These are phyloP conservation scores for Kurtzmaniella natalensis DNA, from an alignment of 1,139 yeast genomes.

Conservation along the genomic window DNA sequence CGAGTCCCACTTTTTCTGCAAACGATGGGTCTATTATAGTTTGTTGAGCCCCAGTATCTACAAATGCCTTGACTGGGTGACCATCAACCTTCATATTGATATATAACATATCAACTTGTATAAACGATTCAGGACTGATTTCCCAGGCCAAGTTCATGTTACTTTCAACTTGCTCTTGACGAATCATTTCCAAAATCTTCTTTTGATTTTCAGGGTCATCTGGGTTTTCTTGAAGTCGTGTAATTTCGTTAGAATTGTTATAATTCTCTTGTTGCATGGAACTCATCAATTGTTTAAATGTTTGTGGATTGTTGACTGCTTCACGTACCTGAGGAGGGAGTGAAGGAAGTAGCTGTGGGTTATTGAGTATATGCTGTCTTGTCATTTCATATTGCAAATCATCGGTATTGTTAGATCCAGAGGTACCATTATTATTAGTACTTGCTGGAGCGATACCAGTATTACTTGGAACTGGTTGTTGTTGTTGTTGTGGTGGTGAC, in stretches of 20 bases:
- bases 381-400: slow-evolving; percentile 46
- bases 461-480: slow-evolving; percentile 6
- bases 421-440: slow-evolving; percentile 11
- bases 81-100: slow-evolving; percentile 77
- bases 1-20: slow-evolving; percentile 69
- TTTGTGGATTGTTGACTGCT: slow-evolving; percentile 47
- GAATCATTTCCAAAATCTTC: slow-evolving; percentile 62
- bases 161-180: slow-evolving; percentile 71
- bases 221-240: slow-evolving; percentile 53
- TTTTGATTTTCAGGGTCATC: slow-evolving; percentile 72
- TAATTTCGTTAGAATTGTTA: slow-evolving; percentile 35
- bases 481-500: slow-evolving; percentile 7
- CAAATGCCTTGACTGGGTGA: slow-evolving; percentile 80
- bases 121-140: slow-evolving; percentile 85
- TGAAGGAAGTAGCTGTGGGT: slow-evolving; percentile 35
- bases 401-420: slow-evolving; percentile 9
- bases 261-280: slow-evolving; percentile 4
- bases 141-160: slow-evolving; percentile 79
- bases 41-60: slow-evolving; percentile 93
- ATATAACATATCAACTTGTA: slow-evolving; percentile 78
- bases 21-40: slow-evolving; percentile 77
- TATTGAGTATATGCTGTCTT: slow-evolving; percentile 43
- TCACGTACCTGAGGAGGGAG: slow-evolving; percentile 39
- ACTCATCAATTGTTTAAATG: slow-evolving; percentile 40
- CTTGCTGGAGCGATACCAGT: slow-evolving; percentile 17